phyloP scores from a whole-genome alignment of 768 basidiomycete genomes.

The Collybia sordida region DNA sequence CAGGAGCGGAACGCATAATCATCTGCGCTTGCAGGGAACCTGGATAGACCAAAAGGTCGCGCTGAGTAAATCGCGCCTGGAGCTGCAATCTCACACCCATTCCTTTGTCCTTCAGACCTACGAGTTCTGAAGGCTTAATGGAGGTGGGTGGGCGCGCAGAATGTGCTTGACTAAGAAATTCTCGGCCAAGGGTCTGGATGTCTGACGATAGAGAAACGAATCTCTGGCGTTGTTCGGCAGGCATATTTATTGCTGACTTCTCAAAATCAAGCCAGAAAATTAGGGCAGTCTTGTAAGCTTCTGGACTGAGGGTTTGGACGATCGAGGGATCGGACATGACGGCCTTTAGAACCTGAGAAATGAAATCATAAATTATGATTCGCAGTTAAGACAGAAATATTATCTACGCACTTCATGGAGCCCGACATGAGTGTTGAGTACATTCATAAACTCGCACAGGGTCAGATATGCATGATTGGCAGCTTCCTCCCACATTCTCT shows the following conservation, averaged over 20 bases:
- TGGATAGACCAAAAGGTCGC: slow-evolving; percentile 78
- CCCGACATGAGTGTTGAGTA: slow-evolving; percentile 90
- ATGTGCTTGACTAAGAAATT: slow-evolving; percentile 73
- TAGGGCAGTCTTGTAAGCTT: slow-evolving; percentile 83
- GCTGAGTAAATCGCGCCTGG: slow-evolving; percentile 76
- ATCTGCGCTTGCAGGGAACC: slow-evolving; percentile 89
- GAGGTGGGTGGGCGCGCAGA: slow-evolving; percentile 63
- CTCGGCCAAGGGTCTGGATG: slow-evolving; percentile 82
- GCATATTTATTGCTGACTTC: slow-evolving; percentile 92
- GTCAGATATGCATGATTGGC: slow-evolving; percentile 89
- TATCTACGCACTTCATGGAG: slow-evolving; percentile 74
- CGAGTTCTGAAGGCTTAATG: slow-evolving; percentile 67
- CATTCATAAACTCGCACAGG: slow-evolving; percentile 97
- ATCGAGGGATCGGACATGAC: slow-evolving; percentile 71
- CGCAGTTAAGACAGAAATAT: no score
- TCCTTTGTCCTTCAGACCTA: slow-evolving; percentile 73
- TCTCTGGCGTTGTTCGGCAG: slow-evolving; percentile 68
- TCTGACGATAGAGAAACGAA: slow-evolving; percentile 92
- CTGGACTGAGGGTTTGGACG: slow-evolving; percentile 62
- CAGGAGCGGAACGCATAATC: slow-evolving; percentile 87
- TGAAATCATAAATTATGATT: slow-evolving; percentile 6
- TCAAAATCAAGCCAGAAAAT: slow-evolving; percentile 98
- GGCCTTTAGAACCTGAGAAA: slow-evolving; percentile 56
- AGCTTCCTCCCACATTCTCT: slow-evolving; percentile 76
- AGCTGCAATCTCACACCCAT: slow-evolving; percentile 73